A percentile compares a stretch with the other conserved stretches of the same genome.
Conservation (phyloP, 2,329 filamentous ascomycete genomes). For the Pyricularia sp. region DNA sequence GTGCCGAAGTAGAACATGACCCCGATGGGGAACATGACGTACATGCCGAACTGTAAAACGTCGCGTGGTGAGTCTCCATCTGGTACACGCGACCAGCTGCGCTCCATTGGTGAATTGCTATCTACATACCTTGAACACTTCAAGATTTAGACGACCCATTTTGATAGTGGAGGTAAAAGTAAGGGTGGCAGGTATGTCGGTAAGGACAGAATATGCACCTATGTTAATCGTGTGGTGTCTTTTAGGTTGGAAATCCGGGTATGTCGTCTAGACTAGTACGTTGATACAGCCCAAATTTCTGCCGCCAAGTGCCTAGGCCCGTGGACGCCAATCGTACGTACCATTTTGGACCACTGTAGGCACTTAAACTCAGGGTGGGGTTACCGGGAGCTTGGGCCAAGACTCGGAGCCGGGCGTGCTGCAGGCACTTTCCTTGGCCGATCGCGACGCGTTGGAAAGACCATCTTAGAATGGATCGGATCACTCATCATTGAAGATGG, state of each 20-base stretch:
- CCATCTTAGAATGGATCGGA: background rate
- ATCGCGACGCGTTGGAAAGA: background rate
- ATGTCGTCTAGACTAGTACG: background rate
- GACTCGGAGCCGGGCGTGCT: background rate
- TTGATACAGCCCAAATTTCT: background rate
- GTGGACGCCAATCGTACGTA: background rate
- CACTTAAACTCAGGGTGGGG: background rate
- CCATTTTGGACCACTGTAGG: background rate
- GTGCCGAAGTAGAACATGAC: conserved; percentile 99
- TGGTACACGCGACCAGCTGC: background rate
- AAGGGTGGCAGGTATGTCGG: background rate
- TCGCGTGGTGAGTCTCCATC: background rate
- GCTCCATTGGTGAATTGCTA: background rate
- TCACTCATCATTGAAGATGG: background rate
- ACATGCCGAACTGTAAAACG: conserved; percentile 75
- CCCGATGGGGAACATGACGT: conserved; percentile 96
- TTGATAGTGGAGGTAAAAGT: conserved; percentile 9
- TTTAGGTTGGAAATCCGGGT: background rate
- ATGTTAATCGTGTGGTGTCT: background rate
- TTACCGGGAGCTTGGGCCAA: background rate
- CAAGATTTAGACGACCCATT: conserved; percentile 79
- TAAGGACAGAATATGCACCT: background rate
- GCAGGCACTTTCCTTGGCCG: background rate
- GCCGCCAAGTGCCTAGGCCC: background rate
- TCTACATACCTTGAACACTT: conserved; percentile 73